phyloP scores from a whole-genome alignment of 768 basidiomycete species.

The Trametes punicea region DNA sequence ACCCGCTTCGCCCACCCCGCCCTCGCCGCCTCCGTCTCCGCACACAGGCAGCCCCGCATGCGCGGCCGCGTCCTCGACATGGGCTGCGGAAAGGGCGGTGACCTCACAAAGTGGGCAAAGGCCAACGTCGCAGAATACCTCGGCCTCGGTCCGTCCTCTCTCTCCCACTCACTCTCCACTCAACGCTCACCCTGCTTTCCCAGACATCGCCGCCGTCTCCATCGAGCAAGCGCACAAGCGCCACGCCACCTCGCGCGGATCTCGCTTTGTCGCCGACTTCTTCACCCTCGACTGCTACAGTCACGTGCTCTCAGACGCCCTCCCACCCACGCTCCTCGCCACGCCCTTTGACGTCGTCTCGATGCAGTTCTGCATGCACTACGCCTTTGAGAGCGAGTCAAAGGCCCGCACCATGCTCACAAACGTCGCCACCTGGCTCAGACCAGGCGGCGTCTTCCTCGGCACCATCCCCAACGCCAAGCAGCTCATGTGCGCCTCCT shows the following conservation, averaged over 20 bases:
- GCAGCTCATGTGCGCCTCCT: slow-evolving; percentile 65
- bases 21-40: slow-evolving; percentile 41
- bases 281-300: slow-evolving; percentile 87
- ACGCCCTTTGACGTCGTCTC: slow-evolving; percentile 89
- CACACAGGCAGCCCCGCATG: slow-evolving; percentile 30
- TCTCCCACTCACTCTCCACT: slow-evolving; percentile 24
- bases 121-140: slow-evolving; percentile 77
- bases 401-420: slow-evolving; percentile 91
- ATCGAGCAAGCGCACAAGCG: slow-evolving; percentile 83
- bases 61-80: slow-evolving; percentile 88
- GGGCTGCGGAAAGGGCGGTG: slow-evolving; percentile 99
- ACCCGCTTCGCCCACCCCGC: slow-evolving; percentile 81
- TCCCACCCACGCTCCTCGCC: slow-evolving; percentile 56
- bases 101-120: slow-evolving; percentile 92
- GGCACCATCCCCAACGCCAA: slow-evolving; percentile 96
- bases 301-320: slow-evolving; percentile 63
- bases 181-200: not conserved
- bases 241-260: slow-evolving; percentile 47
- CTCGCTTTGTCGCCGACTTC: slow-evolving; percentile 75
- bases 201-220: slow-evolving; percentile 89
- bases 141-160: slow-evolving; percentile 65
- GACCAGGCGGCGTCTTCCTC: slow-evolving; percentile 86
- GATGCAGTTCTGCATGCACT: slow-evolving; percentile 99
- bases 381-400: slow-evolving; percentile 89
- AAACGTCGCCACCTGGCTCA: slow-evolving; percentile 79